phyloP scores from a whole-genome alignment of 306 rosid species.

The Rosa chinensis region DNA sequence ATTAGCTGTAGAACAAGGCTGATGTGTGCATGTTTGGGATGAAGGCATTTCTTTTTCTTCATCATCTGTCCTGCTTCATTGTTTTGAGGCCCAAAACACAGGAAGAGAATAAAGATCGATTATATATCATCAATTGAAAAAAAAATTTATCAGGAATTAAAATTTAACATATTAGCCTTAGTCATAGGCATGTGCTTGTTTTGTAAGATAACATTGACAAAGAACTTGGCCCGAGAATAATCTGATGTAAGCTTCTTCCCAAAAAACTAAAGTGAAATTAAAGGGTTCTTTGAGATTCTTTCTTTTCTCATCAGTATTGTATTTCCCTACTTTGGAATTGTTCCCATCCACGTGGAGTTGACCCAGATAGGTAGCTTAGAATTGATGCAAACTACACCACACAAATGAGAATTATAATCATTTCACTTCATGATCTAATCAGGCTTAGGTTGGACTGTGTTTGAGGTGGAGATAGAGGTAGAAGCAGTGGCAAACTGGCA shows the following conservation, averaged over 20 bases:
- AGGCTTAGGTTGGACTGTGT: neutral
- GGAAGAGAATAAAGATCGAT: slow-evolving; percentile 28
- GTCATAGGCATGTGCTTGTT: slow-evolving; percentile 44
- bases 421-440: slow-evolving; percentile 17
- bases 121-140: neutral
- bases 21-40: slow-evolving; percentile 7
- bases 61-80: slow-evolving; percentile 8
- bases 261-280: slow-evolving; percentile 18
- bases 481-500: neutral
- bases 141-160: neutral
- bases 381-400: slow-evolving; percentile 33
- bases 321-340: slow-evolving; percentile 5
- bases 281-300: slow-evolving; percentile 11
- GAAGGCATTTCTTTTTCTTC: slow-evolving; percentile 10
- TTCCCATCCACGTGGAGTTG: slow-evolving; percentile 26
- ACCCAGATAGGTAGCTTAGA: slow-evolving; percentile 35
- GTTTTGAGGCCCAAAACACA: slow-evolving; percentile 23
- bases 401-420: slow-evolving; percentile 16
- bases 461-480: slow-evolving; percentile 8
- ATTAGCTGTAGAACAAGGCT: slow-evolving; percentile 2
- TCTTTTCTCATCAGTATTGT: slow-evolving; percentile 4
- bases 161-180: neutral
- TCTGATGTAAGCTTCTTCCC: slow-evolving; percentile 16
- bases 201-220: slow-evolving; percentile 18
- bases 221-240: slow-evolving; percentile 16